phyloP scores from a whole-genome alignment of 2,329 filamentous ascomycete species.

The Periconia macrospinosa region DNA sequence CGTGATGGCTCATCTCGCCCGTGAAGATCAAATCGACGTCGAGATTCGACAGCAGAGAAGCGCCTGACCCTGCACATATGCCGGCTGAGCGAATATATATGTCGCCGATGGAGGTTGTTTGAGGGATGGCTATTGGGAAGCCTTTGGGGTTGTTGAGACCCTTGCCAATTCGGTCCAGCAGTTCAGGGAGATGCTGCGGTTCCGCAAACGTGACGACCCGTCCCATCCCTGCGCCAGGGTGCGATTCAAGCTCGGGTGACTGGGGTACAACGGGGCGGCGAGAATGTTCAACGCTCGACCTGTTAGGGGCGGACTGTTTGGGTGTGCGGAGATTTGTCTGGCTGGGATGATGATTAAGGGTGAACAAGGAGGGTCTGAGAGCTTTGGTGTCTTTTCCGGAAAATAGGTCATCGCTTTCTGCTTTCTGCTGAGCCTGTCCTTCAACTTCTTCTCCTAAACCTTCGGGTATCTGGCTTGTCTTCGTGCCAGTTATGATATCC shows the following conservation, averaged over 20 bases:
- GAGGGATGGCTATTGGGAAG: conserved; percentile 65
- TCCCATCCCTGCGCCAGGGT: conserved; percentile 61
- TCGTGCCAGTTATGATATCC: conserved; percentile 71
- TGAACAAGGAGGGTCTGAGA: conserved; percentile 44
- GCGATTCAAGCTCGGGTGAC: conserved; percentile 38
- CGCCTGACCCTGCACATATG: conserved; percentile 88
- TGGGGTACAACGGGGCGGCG: conserved; percentile 58
- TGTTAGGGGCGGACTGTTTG: conserved; percentile 20
- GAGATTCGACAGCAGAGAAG: conserved; percentile 69
- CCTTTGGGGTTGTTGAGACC: conserved; percentile 69
- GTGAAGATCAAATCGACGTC: conserved; percentile 82
- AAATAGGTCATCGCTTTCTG: conserved; percentile 40
- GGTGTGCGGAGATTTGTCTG: conserved; percentile 42
- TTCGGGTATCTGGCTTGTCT: conserved; percentile 18
- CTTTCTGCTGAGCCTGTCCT: neutral
- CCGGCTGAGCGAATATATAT: conserved; percentile 70
- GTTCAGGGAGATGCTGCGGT: conserved; percentile 55
- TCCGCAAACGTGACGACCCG: conserved; percentile 59
- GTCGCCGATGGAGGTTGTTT: conserved; percentile 56
- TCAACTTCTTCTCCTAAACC: conserved; percentile 9
- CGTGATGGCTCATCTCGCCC: conserved; percentile 92
- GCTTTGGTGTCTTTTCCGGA: conserved; percentile 27
- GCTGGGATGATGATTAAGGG: conserved; percentile 54
- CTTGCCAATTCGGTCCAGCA: conserved; percentile 65
- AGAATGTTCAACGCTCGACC: conserved; percentile 45